A percentile compares a stretch with the other conserved stretches of the same genome.
phyloP scores from a whole-genome alignment of 2,329 filamentous ascomycete genomes.

The Penicillium digitatum region DNA sequence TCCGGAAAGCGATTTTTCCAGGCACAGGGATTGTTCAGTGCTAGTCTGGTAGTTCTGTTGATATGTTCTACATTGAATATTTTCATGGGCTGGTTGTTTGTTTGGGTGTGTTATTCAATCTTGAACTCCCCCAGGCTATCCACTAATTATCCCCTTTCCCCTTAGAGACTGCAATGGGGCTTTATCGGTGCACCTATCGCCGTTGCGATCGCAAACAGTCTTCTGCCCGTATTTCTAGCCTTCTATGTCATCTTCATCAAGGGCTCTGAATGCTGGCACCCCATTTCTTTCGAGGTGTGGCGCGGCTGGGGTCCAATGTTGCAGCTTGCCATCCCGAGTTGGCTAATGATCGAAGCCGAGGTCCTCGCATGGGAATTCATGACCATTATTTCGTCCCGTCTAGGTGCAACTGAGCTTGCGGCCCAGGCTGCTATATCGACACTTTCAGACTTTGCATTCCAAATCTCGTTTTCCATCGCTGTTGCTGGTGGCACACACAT shows the following conservation, averaged over 20 bases:
- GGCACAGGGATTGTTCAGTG: slow-evolving; percentile 73
- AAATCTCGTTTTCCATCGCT: slow-evolving; percentile 81
- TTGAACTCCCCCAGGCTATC: background rate
- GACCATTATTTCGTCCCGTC: slow-evolving; percentile 69
- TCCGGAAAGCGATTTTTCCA: slow-evolving; percentile 76
- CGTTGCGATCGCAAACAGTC: slow-evolving; percentile 65
- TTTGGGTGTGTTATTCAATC: slow-evolving; percentile 54
- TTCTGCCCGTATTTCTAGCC: slow-evolving; percentile 65
- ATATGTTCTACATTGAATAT: slow-evolving; percentile 75
- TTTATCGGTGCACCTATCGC: slow-evolving; percentile 75
- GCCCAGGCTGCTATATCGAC: slow-evolving; percentile 79
- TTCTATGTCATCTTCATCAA: slow-evolving; percentile 66
- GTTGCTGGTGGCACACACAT: slow-evolving; percentile 81
- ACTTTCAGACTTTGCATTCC: slow-evolving; percentile 71
- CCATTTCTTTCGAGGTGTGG: slow-evolving; percentile 62
- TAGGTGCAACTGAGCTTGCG: slow-evolving; percentile 71
- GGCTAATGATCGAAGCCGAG: slow-evolving; percentile 87
- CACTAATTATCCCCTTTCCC: background rate
- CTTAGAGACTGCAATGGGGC: slow-evolving; percentile 50
- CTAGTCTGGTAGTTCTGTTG: slow-evolving; percentile 72
- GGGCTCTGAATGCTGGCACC: slow-evolving; percentile 71
- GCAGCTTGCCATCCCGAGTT: slow-evolving; percentile 73
- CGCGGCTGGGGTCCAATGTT: slow-evolving; percentile 77
- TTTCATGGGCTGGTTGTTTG: slow-evolving; percentile 70
- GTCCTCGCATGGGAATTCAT: slow-evolving; percentile 85